A percentile compares a stretch with the other conserved stretches of the same genome.
phyloP scores from a whole-genome alignment of 306 rosid genomes.

The Rosa lucieae region DNA sequence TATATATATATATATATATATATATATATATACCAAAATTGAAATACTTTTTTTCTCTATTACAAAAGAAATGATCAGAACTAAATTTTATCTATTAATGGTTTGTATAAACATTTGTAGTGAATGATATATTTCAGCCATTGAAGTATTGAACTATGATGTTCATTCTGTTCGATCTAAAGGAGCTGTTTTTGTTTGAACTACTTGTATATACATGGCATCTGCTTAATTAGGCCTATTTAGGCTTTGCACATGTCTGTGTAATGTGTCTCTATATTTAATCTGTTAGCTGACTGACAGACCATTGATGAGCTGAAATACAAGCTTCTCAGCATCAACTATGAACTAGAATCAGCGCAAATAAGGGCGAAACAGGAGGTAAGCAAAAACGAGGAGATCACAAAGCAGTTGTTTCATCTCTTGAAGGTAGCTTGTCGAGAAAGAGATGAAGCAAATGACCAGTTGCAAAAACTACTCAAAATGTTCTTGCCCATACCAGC shows the following conservation, averaged over 20 bases:
- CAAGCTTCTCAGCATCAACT: slow-evolving; percentile 32
- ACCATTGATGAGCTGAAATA: slow-evolving; percentile 38
- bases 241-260: neutral
- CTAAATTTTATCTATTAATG: neutral
- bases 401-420: slow-evolving; percentile 32
- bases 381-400: slow-evolving; percentile 42
- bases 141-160: neutral
- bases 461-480: slow-evolving; percentile 40
- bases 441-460: slow-evolving; percentile 67
- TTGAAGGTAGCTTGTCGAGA: slow-evolving; percentile 46
- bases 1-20: neutral
- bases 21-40: neutral
- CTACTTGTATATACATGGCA: neutral
- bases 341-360: slow-evolving; percentile 43
- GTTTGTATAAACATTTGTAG: neutral
- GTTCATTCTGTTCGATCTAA: neutral
- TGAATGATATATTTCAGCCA: neutral
- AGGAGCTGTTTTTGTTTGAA: neutral
- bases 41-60: neutral
- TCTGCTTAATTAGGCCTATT: neutral
- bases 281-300: slow-evolving; percentile 27
- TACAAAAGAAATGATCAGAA: neutral
- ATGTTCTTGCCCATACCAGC: slow-evolving; percentile 23
- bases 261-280: neutral
- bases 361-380: slow-evolving; percentile 34